Evolutionary conservation across 495 filamentous ascomycete species (phyloP), one percentile per base, ranked within the genome.

Genomic region (Bryoglossum gracile): DNA sequence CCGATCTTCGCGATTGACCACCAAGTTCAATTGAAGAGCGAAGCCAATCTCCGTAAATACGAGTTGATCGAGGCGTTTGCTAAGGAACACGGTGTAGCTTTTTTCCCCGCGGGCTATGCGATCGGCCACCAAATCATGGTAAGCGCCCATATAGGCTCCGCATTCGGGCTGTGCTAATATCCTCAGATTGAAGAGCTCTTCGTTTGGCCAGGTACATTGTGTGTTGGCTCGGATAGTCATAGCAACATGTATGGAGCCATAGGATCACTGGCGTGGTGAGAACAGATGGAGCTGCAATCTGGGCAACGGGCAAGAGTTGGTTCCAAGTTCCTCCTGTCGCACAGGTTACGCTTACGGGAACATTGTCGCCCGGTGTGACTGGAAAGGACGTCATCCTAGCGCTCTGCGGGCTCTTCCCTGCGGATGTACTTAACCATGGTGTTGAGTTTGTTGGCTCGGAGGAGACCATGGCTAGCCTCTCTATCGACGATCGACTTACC

Each of bases 321-420:
- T 95, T 82, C 82, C 86, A 92, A 68, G 77, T 94, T 46, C 92
- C 92, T 0, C 86, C 88, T 0, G 77, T 95, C 40, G 87, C 87
- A 4, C 81, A 81, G 61, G 77, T 96, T 8, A 89, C 77, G 0
- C 71, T 98, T 14, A 86, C 75, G 0, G 90, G 92, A 10, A 62
- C 75, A 2, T 61, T 94, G 4, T 95, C 87, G 0, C 62, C 62
- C 1, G 92, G 92, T 3, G 92, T 96, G 1, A 91, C 88, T 0
- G 91, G 89, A 35, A 98, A 97, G 66, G 91, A 98, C 66, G 84
- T 95, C 14, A 97, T 98, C 60, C 80, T 97, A n/a, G 84, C 88
- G 0, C 70, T 97, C 1, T 95, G 90, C 53, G 86, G 84, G 4
- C 65, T 95, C 9, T 94, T 97, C 62, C 78, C 84, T 22, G 87